Percentiles rank a stretch among this genome's conserved stretches.
phyloP scores from a whole-genome alignment of 2,329 filamentous ascomycete species.

The Harringtonia lauricola region DNA sequence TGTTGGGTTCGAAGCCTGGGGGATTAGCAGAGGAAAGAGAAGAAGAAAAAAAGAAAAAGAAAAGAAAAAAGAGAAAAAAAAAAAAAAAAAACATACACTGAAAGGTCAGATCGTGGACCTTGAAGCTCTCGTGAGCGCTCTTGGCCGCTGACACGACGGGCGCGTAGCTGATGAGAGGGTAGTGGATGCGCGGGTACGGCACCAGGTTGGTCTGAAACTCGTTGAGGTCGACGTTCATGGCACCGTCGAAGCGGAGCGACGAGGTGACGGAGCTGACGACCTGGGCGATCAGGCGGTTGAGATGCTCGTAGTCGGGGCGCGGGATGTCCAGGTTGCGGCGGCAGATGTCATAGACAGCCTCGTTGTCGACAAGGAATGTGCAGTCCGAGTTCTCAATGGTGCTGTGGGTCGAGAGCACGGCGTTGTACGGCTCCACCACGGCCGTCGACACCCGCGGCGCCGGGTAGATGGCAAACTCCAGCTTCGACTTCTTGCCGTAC shows the following conservation, averaged over 20 bases:
- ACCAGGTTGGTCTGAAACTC: conserved; percentile 72
- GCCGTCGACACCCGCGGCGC: conserved; percentile 59
- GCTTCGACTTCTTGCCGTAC: conserved; percentile 69
- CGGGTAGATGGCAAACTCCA: conserved; percentile 64
- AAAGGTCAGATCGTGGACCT: conserved; percentile 66
- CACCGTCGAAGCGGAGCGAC: conserved; percentile 60
- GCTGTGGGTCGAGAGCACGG: conserved; percentile 62
- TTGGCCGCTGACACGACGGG: conserved; percentile 62
- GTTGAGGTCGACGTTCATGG: conserved; percentile 64
- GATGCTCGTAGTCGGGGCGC: conserved; percentile 58
- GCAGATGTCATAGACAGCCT: conserved; percentile 68
- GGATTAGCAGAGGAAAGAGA: background rate
- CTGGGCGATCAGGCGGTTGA: conserved; percentile 64
- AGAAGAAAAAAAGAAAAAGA: background rate
- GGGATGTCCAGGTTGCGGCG: conserved; percentile 60
- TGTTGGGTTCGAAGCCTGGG: conserved; percentile 63
- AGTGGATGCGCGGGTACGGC: conserved; percentile 64
- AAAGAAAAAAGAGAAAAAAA: background rate
- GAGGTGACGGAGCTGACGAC: conserved; percentile 67
- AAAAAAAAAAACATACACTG: conserved; percentile 60
- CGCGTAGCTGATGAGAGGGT: conserved; percentile 62
- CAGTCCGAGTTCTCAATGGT: conserved; percentile 71
- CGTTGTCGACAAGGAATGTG: conserved; percentile 67
- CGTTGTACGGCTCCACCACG: conserved; percentile 65
- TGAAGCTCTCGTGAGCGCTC: conserved; percentile 81